Base-by-base conservation (phyloP, 2,329 filamentous ascomycete genomes). In the Ophiostoma populinum region DNA sequence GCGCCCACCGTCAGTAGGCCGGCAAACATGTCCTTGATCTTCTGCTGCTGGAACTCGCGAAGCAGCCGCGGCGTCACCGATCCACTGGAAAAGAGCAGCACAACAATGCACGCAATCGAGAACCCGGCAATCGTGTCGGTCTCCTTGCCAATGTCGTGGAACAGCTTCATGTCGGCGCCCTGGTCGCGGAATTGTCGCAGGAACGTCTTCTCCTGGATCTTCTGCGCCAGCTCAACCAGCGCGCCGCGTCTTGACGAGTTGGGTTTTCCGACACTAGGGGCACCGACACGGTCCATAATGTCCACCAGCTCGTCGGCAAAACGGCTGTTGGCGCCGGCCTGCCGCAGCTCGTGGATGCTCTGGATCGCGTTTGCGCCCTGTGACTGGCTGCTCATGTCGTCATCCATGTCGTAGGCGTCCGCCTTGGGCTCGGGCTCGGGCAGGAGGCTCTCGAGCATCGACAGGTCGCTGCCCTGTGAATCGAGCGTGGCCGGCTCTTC, bases 151-250 rank as follows among this genome's bases (percentile, higher is more conserved):
- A 80, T 59, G 27, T 69, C 66, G 29, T 67, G 62, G 35, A 83
- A 67, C 12, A 94, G 60, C 20, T 67, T 68, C 36, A 73, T 66
- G 41, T 82, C 79, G 37, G 79, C 70, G 6, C 73, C 71, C 44
- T 82, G 75, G 41, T 85, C 75, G 15, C 79, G 65, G 46, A 93
- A 85, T 41, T 80, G 75, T 13, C 63, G 61, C 19, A 70, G 59
- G 45, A 80, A 85, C 1, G 60, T 61, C 46, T 74, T 73, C 33
- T 75, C 59, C 32, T 66, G 63, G 27, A 76, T 58, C 45, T 70
- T 73, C 29, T 64, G 59, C 2, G 65, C 65, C 27, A 78, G 51
- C 42, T 78, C 72, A 5, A 76, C 53, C 27, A 78, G 53, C 1
- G 69, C 70, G 35, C 65, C 63, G 35, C 72, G 60, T 42, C 73